Percentiles rank a stretch among this genome's conserved stretches.
These are phyloP conservation scores for Haplographium delicatum DNA, from an alignment of 495 filamentous ascomycete species.

Conservation along the genomic window DNA sequence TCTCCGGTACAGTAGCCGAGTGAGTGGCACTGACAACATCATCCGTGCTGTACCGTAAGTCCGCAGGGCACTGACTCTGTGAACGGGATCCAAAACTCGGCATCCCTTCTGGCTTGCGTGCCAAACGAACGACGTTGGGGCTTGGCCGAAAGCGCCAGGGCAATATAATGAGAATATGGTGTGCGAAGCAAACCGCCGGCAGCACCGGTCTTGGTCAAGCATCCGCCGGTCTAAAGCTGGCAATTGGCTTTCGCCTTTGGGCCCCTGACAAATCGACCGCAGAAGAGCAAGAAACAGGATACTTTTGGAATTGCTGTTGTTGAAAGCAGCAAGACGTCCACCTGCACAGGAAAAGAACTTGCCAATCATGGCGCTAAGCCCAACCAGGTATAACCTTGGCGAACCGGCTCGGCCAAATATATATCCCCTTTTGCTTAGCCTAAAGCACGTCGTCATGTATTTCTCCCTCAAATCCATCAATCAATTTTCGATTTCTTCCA, in stretches of 20 bases:
- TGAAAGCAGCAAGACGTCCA: background rate
- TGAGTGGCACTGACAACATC: background rate
- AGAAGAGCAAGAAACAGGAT: background rate
- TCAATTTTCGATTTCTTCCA: too few species aligned
- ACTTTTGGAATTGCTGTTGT: background rate
- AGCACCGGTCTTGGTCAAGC: slow-evolving; percentile 7
- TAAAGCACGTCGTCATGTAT: too few species aligned
- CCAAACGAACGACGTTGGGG: background rate
- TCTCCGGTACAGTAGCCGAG: background rate
- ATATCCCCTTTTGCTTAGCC: too few species aligned
- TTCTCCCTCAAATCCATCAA: too few species aligned
- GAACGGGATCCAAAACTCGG: background rate
- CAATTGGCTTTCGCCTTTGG: background rate
- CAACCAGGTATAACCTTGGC: too few species aligned
- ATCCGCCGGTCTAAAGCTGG: background rate
- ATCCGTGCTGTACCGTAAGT: background rate
- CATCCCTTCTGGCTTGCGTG: background rate
- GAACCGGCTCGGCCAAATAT: too few species aligned
- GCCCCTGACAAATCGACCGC: background rate
- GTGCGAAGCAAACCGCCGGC: slow-evolving; percentile 5
- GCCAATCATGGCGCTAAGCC: too few species aligned
- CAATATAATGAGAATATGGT: background rate
- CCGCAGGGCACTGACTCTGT: background rate
- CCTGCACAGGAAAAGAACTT: too few species aligned
- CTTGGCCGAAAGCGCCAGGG: background rate